Percentiles rank a stretch among this genome's conserved stretches.
phyloP scores from a whole-genome alignment of 306 rosid genomes.

The Begonia peltatifolia region DNA sequence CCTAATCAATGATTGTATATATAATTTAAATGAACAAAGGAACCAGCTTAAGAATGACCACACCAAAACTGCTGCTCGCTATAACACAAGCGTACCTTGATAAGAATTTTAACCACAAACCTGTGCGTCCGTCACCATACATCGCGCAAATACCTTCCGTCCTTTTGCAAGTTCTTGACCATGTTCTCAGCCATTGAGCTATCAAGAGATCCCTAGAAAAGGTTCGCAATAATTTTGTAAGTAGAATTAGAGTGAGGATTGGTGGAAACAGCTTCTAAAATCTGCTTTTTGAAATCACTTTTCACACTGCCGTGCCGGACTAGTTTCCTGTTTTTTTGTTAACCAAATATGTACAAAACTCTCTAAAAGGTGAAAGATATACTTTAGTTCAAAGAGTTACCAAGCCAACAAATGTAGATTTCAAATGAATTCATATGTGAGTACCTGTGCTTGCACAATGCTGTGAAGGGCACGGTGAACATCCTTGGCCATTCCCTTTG shows the following conservation, averaged over 20 bases:
- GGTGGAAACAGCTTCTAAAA: too few species aligned
- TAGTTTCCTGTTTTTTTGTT: too few species aligned
- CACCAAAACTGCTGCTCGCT: too few species aligned
- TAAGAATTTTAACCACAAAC: too few species aligned
- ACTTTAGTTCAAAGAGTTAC: neutral
- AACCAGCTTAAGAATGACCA: too few species aligned
- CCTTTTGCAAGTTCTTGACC: conserved; percentile 69
- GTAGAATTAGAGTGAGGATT: too few species aligned
- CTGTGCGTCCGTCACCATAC: conserved; percentile 45
- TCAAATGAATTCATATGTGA: neutral
- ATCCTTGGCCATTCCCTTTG: conserved; percentile 92
- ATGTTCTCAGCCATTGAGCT: conserved; percentile 57
- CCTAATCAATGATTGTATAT: too few species aligned
- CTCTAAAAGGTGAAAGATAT: neutral
- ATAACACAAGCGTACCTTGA: too few species aligned
- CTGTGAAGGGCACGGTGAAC: conserved; percentile 78
- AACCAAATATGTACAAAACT: too few species aligned
- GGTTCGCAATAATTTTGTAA: neutral
- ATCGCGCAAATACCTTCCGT: conserved; percentile 74
- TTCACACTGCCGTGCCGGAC: too few species aligned
- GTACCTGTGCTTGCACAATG: conserved; percentile 63
- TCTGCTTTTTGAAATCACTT: too few species aligned
- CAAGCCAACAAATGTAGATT: neutral
- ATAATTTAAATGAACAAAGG: too few species aligned
- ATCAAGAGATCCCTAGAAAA: conserved; percentile 57